Conservation (phyloP, 1,284 basidiomycete genomes). For the Hortiboletus rubellus region DNA sequence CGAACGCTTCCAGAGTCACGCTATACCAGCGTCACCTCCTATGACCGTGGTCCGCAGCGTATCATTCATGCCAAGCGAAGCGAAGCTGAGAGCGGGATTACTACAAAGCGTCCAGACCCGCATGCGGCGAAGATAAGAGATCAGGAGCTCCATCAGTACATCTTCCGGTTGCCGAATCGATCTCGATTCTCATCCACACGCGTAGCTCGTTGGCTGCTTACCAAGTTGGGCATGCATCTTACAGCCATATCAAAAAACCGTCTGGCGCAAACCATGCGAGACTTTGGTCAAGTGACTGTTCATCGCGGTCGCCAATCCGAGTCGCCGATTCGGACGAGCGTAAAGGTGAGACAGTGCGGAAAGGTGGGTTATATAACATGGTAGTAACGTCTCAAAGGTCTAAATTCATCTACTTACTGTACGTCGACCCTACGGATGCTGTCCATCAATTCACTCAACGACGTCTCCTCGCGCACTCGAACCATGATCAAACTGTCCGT, state of each 20-base stretch:
- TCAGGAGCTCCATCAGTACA: too few species aligned
- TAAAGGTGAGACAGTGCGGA: background rate
- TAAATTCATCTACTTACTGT: too few species aligned
- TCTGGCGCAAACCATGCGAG: too few species aligned
- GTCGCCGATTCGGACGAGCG: background rate
- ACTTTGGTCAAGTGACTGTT: background rate
- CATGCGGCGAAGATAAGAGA: background rate
- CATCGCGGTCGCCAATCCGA: background rate
- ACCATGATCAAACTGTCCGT: too few species aligned
- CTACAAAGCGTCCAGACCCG: background rate
- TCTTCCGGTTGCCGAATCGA: background rate
- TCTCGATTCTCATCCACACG: background rate
- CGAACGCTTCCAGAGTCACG: background rate
- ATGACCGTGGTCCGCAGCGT: constrained; percentile 45
- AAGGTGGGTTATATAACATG: too few species aligned
- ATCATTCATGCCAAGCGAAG: constrained; percentile 9
- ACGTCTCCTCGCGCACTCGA: too few species aligned
- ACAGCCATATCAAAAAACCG: background rate
- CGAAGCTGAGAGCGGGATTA: background rate
- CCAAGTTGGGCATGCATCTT: background rate
- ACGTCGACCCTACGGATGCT: too few species aligned
- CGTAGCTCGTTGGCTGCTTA: background rate
- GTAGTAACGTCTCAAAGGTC: too few species aligned
- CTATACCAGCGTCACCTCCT: constrained; percentile 46
- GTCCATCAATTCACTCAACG: too few species aligned